phyloP scores from a whole-genome alignment of 2,329 filamentous ascomycete genomes.

The Epichloe gansuensis region DNA sequence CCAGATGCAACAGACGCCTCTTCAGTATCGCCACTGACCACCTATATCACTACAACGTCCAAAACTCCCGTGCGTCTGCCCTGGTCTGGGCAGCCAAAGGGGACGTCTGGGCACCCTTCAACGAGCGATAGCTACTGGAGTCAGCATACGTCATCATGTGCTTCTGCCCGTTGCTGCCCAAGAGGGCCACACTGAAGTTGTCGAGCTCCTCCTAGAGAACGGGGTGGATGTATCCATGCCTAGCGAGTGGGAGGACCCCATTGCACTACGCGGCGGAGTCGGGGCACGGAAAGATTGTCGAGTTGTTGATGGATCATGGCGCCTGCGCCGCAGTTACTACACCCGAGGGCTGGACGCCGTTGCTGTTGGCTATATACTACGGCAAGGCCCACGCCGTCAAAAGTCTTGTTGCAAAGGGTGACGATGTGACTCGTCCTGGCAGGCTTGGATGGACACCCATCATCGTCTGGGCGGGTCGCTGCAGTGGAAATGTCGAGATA shows the following conservation, averaged over 20 bases:
- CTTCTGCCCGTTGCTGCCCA: slow-evolving; percentile 8
- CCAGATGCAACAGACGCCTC: slow-evolving; percentile 1
- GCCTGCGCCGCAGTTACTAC: slow-evolving; percentile 3
- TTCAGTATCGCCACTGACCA: neutral
- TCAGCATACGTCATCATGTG: neutral
- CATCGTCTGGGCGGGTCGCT: neutral
- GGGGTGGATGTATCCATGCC: slow-evolving; percentile 6
- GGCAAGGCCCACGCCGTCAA: slow-evolving; percentile 2
- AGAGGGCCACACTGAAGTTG: slow-evolving; percentile 4
- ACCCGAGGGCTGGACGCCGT: slow-evolving; percentile 7
- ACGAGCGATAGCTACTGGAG: slow-evolving; percentile 6
- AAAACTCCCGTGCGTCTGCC: neutral
- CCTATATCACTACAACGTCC: slow-evolving; percentile 5
- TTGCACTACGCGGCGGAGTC: slow-evolving; percentile 9
- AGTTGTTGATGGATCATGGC: slow-evolving; percentile 4
- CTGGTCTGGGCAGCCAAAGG: slow-evolving; percentile 5
- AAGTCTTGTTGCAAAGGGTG: neutral
- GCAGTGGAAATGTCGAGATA: slow-evolving; percentile 2
- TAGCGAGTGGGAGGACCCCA: slow-evolving; percentile 6
- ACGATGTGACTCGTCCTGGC: slow-evolving; percentile 3
- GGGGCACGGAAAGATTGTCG: slow-evolving; percentile 3
- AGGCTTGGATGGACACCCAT: slow-evolving; percentile 5
- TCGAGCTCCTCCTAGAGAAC: slow-evolving; percentile 4
- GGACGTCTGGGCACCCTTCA: slow-evolving; percentile 2
- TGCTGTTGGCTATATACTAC: slow-evolving; percentile 6